These are phyloP conservation scores for Paxillus involutus DNA, from an alignment of 768 basidiomycete genomes.

Conservation along the genomic window DNA sequence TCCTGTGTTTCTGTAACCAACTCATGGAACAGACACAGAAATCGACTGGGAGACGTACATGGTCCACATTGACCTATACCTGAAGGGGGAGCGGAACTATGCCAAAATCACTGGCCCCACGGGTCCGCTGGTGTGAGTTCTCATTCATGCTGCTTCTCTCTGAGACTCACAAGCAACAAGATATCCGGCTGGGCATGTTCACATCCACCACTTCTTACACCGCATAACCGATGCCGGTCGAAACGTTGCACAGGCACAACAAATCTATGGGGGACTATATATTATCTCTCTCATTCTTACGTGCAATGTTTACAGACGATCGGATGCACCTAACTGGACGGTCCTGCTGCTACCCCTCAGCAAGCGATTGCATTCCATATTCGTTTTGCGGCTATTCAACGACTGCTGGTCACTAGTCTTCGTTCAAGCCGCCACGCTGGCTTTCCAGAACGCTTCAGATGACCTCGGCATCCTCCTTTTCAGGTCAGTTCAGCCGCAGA, in stretches of 20 bases:
- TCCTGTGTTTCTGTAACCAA: conserved; percentile 16
- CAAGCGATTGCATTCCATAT: conserved; percentile 94
- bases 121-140: conserved; percentile 83
- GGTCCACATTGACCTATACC: conserved; percentile 76
- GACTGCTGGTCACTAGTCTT: conserved; percentile 84
- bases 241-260: conserved; percentile 66
- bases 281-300: conserved; percentile 61
- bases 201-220: conserved; percentile 75
- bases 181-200: conserved; percentile 93
- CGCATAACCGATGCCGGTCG: conserved; percentile 58
- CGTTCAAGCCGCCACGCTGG: conserved; percentile 64
- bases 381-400: conserved; percentile 88
- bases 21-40: conserved; percentile 75
- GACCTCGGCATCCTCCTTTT: conserved; percentile 65
- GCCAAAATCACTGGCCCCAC: conserved; percentile 82
- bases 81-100: conserved; percentile 84
- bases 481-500: conserved; percentile 51
- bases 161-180: conserved; percentile 39
- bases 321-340: conserved; percentile 69
- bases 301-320: conserved; percentile 65
- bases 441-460: conserved; percentile 60
- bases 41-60: conserved; percentile 99
- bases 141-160: not conserved
- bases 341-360: conserved; percentile 76
- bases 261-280: conserved; percentile 78